These are phyloP conservation scores for Epichloe glyceriae DNA, from an alignment of 2,329 filamentous ascomycete genomes.

Conservation along the genomic window DNA sequence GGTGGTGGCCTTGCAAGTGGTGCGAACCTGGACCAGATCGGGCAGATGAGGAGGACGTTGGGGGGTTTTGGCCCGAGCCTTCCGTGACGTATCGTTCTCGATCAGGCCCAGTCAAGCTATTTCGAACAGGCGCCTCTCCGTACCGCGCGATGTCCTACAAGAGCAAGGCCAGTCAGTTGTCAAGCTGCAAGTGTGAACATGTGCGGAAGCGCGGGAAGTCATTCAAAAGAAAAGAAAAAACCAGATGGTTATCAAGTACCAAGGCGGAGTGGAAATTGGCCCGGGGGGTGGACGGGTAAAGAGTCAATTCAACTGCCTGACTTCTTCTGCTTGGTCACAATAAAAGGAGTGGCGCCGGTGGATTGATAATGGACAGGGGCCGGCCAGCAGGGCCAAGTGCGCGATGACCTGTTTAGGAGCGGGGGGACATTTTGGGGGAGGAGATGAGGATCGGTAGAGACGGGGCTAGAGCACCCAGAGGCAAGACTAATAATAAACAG, in stretches of 20 bases:
- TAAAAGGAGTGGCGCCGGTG: slow-evolving; percentile 1
- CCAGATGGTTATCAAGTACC: neutral
- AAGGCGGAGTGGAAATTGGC: neutral
- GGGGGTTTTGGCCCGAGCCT: slow-evolving; percentile 30
- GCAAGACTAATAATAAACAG: slow-evolving; percentile 4
- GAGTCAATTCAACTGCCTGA: neutral
- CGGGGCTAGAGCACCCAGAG: neutral
- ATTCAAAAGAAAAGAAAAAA: neutral
- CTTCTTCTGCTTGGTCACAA: neutral
- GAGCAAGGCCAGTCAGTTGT: neutral
- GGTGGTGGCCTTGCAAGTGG: slow-evolving; percentile 50
- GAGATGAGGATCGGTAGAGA: slow-evolving; percentile 1
- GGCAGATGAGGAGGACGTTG: slow-evolving; percentile 50
- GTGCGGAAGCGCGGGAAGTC: neutral
- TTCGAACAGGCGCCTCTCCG: slow-evolving; percentile 64
- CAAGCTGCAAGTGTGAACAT: neutral
- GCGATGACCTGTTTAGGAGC: neutral
- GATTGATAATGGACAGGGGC: slow-evolving; percentile 1
- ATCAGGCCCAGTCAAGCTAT: slow-evolving; percentile 55
- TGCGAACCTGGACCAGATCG: slow-evolving; percentile 47
- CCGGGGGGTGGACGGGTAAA: neutral
- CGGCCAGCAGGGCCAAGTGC: neutral
- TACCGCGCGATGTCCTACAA: slow-evolving; percentile 59
- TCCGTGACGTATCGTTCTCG: slow-evolving; percentile 51
- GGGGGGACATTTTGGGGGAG: neutral